Conservation (phyloP, 345 rosid species). For the Euphorbia peplus region DNA sequence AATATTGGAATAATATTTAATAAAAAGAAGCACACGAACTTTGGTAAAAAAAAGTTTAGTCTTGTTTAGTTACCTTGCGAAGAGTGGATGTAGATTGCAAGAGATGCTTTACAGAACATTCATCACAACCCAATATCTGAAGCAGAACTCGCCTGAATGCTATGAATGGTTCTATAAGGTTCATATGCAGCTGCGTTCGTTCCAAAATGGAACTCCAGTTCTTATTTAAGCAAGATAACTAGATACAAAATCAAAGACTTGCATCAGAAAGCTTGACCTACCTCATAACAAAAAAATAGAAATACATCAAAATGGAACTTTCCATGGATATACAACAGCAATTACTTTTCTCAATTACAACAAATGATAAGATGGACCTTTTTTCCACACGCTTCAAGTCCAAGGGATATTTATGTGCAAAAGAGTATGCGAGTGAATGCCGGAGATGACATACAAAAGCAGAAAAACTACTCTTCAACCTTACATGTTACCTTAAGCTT, state of each 20-base stretch:
- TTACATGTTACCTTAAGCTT: too few relatives aligned
- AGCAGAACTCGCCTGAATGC: conserved; percentile 85
- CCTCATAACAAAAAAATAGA: not conserved
- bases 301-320: not conserved
- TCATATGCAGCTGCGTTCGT: conserved; percentile 80
- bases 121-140: conserved; percentile 65
- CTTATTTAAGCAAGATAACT: conserved; percentile 70
- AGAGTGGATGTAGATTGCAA: conserved; percentile 86
- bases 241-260: conserved; percentile 28
- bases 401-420: too few relatives aligned
- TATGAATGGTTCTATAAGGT: conserved; percentile 85
- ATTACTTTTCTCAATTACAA: not conserved
- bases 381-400: too few relatives aligned
- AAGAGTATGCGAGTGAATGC: too few relatives aligned
- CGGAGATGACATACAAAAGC: too few relatives aligned
- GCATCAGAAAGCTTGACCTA: conserved; percentile 17
- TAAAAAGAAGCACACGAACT: conserved; percentile 3
- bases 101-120: conserved; percentile 61
- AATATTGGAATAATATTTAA: conserved; percentile 22
- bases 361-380: too few relatives aligned
- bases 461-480: too few relatives aligned
- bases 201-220: conserved; percentile 72
- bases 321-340: not conserved
- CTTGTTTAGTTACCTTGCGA: conserved; percentile 65
- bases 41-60: not conserved